phyloP scores from a whole-genome alignment of 2,329 filamentous ascomycete genomes.

The Purpureocillium takamizusanense region DNA sequence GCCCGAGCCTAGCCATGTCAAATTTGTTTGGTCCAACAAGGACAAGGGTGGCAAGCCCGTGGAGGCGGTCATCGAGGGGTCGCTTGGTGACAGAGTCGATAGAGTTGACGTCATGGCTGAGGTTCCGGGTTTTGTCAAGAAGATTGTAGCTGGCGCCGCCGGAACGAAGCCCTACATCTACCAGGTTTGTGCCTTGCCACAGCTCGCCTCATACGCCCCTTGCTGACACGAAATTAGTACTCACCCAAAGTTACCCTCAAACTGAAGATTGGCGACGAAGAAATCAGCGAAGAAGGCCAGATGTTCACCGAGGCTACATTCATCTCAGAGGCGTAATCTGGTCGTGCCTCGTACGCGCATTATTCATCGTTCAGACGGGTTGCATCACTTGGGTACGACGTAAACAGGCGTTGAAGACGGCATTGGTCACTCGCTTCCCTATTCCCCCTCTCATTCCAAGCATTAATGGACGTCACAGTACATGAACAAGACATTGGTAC shows the following conservation, averaged over 20 bases:
- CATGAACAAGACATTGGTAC: background rate
- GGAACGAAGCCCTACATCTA: constrained; percentile 98
- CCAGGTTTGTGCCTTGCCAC: constrained; percentile 51
- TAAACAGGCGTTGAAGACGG: constrained; percentile 14
- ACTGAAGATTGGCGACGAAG: constrained; percentile 74
- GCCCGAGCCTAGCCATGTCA: constrained; percentile 73
- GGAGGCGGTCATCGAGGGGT: constrained; percentile 59
- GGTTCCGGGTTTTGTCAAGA: constrained; percentile 91
- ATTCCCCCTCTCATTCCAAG: constrained; percentile 5
- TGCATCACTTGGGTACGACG: constrained; percentile 9
- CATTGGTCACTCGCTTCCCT: constrained; percentile 15
- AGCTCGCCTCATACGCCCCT: too few species aligned
- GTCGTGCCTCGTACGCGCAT: background rate
- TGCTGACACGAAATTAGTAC: constrained; percentile 46
- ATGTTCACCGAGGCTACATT: constrained; percentile 93
- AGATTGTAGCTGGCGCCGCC: constrained; percentile 76
- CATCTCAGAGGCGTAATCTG: constrained; percentile 53
- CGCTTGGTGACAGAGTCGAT: constrained; percentile 63
- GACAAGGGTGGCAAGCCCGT: constrained; percentile 67
- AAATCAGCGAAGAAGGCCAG: constrained; percentile 66
- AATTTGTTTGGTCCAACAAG: constrained; percentile 70
- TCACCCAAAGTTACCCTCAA: constrained; percentile 64
- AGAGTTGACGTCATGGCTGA: constrained; percentile 90
- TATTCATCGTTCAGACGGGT: background rate
- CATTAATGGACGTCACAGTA: constrained; percentile 1